Percentiles rank a stretch among this genome's conserved stretches.
Evolutionary conservation across 2,329 filamentous ascomycete genomes (phyloP).

Genomic region (Aureobasidium sp.): DNA sequence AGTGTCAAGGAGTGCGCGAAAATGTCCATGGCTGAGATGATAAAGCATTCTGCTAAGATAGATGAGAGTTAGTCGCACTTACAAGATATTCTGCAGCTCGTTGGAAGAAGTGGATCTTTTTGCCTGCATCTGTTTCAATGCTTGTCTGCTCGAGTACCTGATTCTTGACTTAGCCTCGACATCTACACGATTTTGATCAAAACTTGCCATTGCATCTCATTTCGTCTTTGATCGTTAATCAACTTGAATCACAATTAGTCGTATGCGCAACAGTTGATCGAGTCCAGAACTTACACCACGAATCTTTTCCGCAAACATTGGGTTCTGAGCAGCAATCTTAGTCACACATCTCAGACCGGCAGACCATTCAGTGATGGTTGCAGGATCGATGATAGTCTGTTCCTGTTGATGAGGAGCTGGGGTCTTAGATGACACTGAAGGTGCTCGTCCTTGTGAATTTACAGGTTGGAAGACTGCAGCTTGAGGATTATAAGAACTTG

Average conservation of each 20-base stretch:
- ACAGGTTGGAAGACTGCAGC: conserved; percentile 7
- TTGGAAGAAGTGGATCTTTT: conserved; percentile 23
- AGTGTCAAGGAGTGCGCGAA: too few relatives aligned
- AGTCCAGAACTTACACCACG: conserved; percentile 30
- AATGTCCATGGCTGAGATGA: too few relatives aligned
- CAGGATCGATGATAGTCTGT: conserved; percentile 34
- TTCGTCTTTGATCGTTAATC: conserved; percentile 55
- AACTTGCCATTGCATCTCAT: conserved; percentile 52
- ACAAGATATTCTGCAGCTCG: conserved; percentile 28
- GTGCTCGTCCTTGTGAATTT: background rate
- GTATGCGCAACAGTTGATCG: background rate
- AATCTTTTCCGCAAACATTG: conserved; percentile 33
- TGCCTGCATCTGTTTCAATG: conserved; percentile 27
- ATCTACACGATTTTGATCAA: background rate
- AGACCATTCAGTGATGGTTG: conserved; percentile 43
- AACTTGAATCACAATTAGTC: conserved; percentile 34
- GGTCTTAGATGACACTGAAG: background rate
- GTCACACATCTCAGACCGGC: conserved; percentile 40
- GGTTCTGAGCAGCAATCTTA: conserved; percentile 40
- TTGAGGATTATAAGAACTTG: conserved; percentile 6
- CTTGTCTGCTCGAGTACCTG: conserved; percentile 26
- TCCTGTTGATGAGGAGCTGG: background rate
- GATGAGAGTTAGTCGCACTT: conserved; percentile 17
- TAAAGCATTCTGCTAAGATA: background rate
- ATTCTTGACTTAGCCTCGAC: background rate